Conservation (phyloP, 1,284 basidiomycete species). For the Puccinia triticina region DNA sequence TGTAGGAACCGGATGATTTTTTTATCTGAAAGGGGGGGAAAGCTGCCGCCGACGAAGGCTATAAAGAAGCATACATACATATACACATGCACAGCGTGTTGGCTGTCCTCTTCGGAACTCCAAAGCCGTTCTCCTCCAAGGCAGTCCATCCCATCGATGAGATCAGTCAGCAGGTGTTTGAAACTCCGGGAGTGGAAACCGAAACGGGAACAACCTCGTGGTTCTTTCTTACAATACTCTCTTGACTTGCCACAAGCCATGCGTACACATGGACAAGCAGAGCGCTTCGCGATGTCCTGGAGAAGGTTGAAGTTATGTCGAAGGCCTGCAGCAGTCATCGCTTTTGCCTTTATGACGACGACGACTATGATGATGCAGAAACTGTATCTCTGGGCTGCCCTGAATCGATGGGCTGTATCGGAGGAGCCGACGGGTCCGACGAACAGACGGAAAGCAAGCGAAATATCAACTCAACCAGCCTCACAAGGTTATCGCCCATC, state of each 20-base stretch:
- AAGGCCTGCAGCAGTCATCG: too few species aligned
- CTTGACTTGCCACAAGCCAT: neutral
- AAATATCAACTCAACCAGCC: neutral
- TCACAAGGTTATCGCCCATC: neutral
- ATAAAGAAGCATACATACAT: neutral
- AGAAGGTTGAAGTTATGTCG: too few species aligned
- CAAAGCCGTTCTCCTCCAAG: neutral
- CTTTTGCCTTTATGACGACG: too few species aligned
- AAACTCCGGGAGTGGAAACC: neutral
- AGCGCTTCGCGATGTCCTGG: too few species aligned
- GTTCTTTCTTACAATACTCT: neutral
- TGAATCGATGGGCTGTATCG: neutral
- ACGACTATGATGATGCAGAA: neutral
- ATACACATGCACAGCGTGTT: neutral
- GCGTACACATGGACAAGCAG: neutral
- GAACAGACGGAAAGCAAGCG: neutral
- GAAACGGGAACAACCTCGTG: neutral
- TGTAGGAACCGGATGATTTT: too few species aligned
- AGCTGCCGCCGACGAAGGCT: too few species aligned
- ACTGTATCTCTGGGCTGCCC: neutral
- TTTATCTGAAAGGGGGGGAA: too few species aligned
- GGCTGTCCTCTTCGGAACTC: neutral
- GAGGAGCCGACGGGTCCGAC: conserved; percentile 29
- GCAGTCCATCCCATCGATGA: neutral
- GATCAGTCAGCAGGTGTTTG: neutral